phyloP scores from a whole-genome alignment of 805 yeast genomes.

The Yamadazyma paraphyllophila region DNA sequence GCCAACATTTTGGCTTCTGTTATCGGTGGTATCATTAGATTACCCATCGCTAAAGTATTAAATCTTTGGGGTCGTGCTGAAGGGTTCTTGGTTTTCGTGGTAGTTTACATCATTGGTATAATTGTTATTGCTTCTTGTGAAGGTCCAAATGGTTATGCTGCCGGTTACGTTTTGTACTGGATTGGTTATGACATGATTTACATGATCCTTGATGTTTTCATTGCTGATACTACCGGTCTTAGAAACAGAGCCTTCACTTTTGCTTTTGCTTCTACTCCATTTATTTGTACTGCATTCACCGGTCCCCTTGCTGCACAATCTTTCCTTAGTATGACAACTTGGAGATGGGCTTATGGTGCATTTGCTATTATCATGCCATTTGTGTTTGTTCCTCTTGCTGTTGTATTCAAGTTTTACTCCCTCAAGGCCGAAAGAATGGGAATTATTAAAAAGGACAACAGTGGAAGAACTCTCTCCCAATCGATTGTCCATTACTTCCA shows the following conservation, averaged over 20 bases:
- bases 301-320: constrained; percentile 36
- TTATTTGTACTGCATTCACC: constrained; percentile 42
- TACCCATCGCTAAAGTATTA: constrained; percentile 25
- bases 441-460: constrained; percentile 1
- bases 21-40: constrained; percentile 30
- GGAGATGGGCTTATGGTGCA: constrained; percentile 57
- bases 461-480: constrained; percentile 4
- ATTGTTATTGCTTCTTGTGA: constrained; percentile 25
- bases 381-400: constrained; percentile 32
- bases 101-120: constrained; percentile 21
- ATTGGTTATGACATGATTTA: constrained; percentile 26
- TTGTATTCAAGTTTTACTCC: constrained; percentile 31
- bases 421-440: constrained; percentile 24
- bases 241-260: constrained; percentile 23
- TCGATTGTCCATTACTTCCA: constrained; percentile 28
- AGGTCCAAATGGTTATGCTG: constrained; percentile 23
- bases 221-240: constrained; percentile 26
- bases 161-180: constrained; percentile 29
- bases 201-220: constrained; percentile 20
- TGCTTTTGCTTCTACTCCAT: constrained; percentile 33
- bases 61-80: constrained; percentile 29
- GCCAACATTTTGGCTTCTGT: constrained; percentile 26
- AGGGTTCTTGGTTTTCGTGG: constrained; percentile 21
- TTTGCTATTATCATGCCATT: constrained; percentile 47
- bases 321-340: constrained; percentile 30